Base-by-base conservation (phyloP, 1,139 yeast genomes). In the Zygosaccharomyces pseudobailii region DNA sequence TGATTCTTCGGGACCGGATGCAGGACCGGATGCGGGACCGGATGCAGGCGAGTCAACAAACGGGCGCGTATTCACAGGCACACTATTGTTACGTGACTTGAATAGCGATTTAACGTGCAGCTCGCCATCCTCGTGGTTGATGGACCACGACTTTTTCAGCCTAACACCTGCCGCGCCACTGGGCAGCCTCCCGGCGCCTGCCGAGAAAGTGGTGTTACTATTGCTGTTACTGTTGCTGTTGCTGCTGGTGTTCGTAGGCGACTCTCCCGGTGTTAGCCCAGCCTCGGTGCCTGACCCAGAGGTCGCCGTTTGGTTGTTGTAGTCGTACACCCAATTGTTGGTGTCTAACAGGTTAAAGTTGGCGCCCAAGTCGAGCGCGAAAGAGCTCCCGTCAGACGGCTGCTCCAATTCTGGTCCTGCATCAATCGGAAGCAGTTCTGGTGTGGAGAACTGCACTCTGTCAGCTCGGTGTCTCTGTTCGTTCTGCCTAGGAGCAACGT, bases 401-500 rank as follows among this genome's bases (percentile, higher is more conserved):
- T 7, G 7, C 5, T 30, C 17, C 5, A 19, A 20, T 4, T 2
- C 33, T 6, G 33, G 19, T 19, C 6, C 43, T 30, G 58, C 52
- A 57, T 78, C 79, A 2, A 69, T 55, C 6, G 85, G 82, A 30
- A 73, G 59, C 50, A 80, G 65, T 59, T 82, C 87, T 2, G 88
- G 88, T 1, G 88, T 82, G 5, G 84, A 77, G 54, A 83, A 83
- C 66, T 81, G 85, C n/a, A 61, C 58, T 30, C 54, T 51, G 42
- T 58, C 62, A 17, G 79, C 82, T 47, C 76, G 67, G 46, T 76
- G 50, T 27, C 38, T 43, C 31, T 47, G 50, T 35, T 53, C 45
- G 20, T 45, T 33, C 22, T 40, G 37, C 8, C 33, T n/a, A 5
- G 49, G 46, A 21, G 49, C 47, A 31, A 47, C 86, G 65, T 85